Base-by-base conservation (phyloP, 352 stramenopile species). In the Globisporangium acanthophoron region DNA sequence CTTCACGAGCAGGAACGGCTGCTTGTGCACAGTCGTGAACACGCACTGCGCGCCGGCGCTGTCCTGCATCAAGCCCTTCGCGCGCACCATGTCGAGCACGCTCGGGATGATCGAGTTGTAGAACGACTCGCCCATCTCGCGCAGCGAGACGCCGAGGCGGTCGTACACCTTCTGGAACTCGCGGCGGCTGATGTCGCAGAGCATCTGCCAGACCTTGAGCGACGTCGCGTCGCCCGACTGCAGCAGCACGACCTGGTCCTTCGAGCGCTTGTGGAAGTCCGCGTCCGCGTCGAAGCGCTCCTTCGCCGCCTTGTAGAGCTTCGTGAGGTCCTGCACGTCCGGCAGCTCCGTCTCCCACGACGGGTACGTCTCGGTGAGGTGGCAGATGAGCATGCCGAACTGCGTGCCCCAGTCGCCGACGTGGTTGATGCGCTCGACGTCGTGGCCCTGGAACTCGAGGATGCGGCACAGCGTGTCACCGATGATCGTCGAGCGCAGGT, bases 351-450 rank as follows among this genome's bases (percentile, higher is more conserved):
- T 67, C 66, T 97, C 79, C 85, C 78, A 98, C 77, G 74, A 97
- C 69, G 58, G 97, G 76, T 98, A 99, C 62, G 96, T 95, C 66
- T 99, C 97, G 56, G 97, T 97, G 50, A 99, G 81, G 74, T 99
- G 97, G 69, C 97, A 96, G 74, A 99, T 99, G 13, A 99, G 85
- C 98, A 99, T 99, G 46, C 97, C 98, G 67, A 99, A 99, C 74
- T 99, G 97, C 15, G 85, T 92, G 41, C 85, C 85, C 85, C 82
- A 92, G 67, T 94, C 85, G 16, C 85, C 85, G 16, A 93, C 76
- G 78, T 94, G 85, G 71, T 92, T 94, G 37, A 93, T 85, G 31
- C 85, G 83, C 54, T 73, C 61, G n/a, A 94, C 85, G 35, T 92
- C 67, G 69, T 92, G 76, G 65, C 70, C 78, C 62, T 93, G 83